These are phyloP conservation scores for Tulasnella sp. DNA, from an alignment of 768 basidiomycete genomes.

Conservation along the genomic window DNA sequence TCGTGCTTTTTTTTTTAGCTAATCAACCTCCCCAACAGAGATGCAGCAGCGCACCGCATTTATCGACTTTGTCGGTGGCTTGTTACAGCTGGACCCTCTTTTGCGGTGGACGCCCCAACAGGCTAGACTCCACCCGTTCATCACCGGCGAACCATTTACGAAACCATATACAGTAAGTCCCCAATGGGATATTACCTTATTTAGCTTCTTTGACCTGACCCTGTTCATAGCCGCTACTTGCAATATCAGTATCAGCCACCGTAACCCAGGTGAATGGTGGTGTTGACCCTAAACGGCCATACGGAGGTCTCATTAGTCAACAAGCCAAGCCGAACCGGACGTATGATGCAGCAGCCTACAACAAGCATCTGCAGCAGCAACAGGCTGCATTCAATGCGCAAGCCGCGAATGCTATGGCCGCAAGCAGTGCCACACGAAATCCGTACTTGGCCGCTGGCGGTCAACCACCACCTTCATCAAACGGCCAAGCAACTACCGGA, in stretches of 20 bases:
- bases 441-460: slow-evolving; percentile 45
- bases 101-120: slow-evolving; percentile 97
- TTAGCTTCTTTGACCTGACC: neutral
- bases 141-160: slow-evolving; percentile 90
- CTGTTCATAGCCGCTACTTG: neutral
- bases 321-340: slow-evolving; percentile 74
- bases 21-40: slow-evolving; percentile 39
- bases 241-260: neutral
- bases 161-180: slow-evolving; percentile 66
- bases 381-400: slow-evolving; percentile 75
- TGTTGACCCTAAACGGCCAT: slow-evolving; percentile 71
- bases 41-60: slow-evolving; percentile 88
- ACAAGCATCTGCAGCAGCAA: slow-evolving; percentile 87
- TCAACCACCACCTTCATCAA: slow-evolving; percentile 18
- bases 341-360: slow-evolving; percentile 87
- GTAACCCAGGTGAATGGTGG: slow-evolving; percentile 12
- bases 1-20: neutral
- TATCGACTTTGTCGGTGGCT: slow-evolving; percentile 93
- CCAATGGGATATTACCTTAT: neutral
- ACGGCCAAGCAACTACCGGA: slow-evolving; percentile 12
- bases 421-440: slow-evolving; percentile 56
- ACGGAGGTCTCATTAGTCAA: slow-evolving; percentile 85
- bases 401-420: slow-evolving; percentile 51
- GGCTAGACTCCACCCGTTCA: slow-evolving; percentile 90
- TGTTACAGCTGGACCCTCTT: slow-evolving; percentile 87